Base-by-base conservation (phyloP, 345 rosid genomes). In the Ceriops zippeliana region DNA sequence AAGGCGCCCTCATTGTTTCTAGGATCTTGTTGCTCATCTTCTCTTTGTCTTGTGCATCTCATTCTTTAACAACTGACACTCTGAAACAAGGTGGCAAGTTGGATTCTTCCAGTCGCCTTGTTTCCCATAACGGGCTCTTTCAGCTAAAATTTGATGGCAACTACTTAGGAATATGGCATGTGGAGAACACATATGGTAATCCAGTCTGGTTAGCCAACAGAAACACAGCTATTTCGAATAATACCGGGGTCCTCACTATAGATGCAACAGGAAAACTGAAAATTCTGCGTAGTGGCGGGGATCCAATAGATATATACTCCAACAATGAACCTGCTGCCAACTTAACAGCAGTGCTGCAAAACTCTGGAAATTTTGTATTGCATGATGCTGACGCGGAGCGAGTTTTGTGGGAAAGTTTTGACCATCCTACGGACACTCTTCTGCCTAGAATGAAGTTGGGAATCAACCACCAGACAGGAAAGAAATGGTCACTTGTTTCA, bases 371-470 rank as follows among this genome's bases (percentile, higher is more conserved):
- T 59, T 58, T 72, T 22, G 58, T 34, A 5, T 26, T 65, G 64
- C 35, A 53, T 61, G 47, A 22, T 11, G 68, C 9, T 7, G n/a
- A 54, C 19, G 1, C 26, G 1, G 20, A 7, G 8, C 13, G 7
- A 8, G 4, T 49, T n/a, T 28, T 72, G 21, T 72, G 75, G 70
- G 26, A 58, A 60, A 72, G 75, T 31, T 72, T 65, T 51, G 70
- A 72, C 34, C 9, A 16, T 59, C 75, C 70, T 0, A 59, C 61
- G 4, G 70, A 72, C 17, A 56, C 75, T 0, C 42, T 65, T 58
- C 26, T 58, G 52, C 66, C 66, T 15, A 61, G 65, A 8, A 72
- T 72, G 65, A 72, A 72, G 59, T 22, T 72, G 46, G 70, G 75
- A 3, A 42, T 28, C 22, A 31, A 35, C n/a, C 56, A 24, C 13